These are phyloP conservation scores for Phytopythium kandeliae DNA, from an alignment of 352 stramenopile species.

Conservation along the genomic window DNA sequence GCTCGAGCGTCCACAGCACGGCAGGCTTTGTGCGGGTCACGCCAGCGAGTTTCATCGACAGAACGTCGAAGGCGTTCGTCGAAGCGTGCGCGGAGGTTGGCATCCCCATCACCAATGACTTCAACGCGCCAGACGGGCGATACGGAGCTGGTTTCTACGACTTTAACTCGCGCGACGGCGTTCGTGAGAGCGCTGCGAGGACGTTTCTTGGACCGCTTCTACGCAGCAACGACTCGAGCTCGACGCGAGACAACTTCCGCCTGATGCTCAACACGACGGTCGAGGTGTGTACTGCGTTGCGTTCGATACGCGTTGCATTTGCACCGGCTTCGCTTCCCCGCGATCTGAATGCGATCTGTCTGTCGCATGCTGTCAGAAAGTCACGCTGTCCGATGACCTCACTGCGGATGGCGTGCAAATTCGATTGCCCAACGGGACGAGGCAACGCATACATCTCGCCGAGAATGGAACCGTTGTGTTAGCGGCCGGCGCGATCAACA, in stretches of 20 bases:
- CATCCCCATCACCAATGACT: constrained; percentile 57
- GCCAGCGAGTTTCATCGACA: constrained; percentile 18
- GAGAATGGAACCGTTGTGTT: constrained; percentile 57
- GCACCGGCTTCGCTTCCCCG: background rate
- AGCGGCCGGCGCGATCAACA: constrained; percentile 82
- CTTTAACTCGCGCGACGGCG: constrained; percentile 81
- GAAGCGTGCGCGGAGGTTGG: constrained; percentile 44
- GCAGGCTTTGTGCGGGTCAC: constrained; percentile 59
- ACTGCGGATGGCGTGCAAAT: constrained; percentile 41
- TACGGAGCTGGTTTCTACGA: constrained; percentile 80
- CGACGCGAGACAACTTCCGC: constrained; percentile 36
- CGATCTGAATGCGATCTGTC: background rate
- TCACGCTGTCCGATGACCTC: constrained; percentile 38
- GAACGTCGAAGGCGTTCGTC: constrained; percentile 43
- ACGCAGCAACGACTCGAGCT: constrained; percentile 17
- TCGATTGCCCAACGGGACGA: constrained; percentile 23
- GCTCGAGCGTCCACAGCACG: constrained; percentile 45
- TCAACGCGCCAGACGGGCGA: constrained; percentile 72
- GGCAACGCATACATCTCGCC: constrained; percentile 30
- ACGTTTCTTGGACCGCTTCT: constrained; percentile 62
- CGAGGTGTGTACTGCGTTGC: constrained; percentile 27
- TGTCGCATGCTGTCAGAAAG: constrained; percentile 20
- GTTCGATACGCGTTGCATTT: background rate
- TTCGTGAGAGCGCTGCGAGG: constrained; percentile 77
- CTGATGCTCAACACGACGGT: constrained; percentile 53